Base-by-base conservation (phyloP, 2,329 filamentous ascomycete genomes). In the Metarhizium humberi region DNA sequence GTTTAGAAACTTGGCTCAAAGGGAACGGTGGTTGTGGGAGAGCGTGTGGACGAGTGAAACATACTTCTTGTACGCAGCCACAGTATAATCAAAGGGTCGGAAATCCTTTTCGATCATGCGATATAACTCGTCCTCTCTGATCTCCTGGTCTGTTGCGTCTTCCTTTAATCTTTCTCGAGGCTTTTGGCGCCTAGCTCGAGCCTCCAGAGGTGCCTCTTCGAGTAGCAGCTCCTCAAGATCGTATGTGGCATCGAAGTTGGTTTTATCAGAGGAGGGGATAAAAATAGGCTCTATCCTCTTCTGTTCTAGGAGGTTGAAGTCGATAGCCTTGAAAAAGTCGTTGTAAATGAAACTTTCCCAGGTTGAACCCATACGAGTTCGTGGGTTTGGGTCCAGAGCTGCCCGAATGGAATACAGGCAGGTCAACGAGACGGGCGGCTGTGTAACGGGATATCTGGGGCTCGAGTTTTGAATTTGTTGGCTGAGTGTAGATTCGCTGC, bases 181-280 rank as follows among this genome's bases (percentile, higher is more conserved):
- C 71, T 97, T 96, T 70, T 97, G 94, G 66, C 92, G 85, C 62
- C 94, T 82, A 52, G 94, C 91, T 65, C 94, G 81, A 55, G 94
- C 94, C 71, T 99, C 94, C 5, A 99, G 75, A 1, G 94, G 94
- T 13, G 94, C 94, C 69, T 99, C 94, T 71, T 99, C 94, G 48
- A 99, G 73, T 2, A 99, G 74, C 20, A 99, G 72, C 69, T 99
- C 94, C 68, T 99, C 94, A 52, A 99, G 75, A 70, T 99, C 94
- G 67, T 99, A 97, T 0, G 94, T 99, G 4, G 94, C 94, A 71
- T 99, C 94, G 62, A 99, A 99, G 69, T 99, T 99, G 3, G 94
- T 97, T 79, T 99, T 99, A 51, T 97, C 94, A 55, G 90, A 92
- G 0, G 92, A 96, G 0, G 94, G 94, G 20, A 88, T 82, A 68